A percentile compares a stretch with the other conserved stretches of the same genome.
phyloP scores from a whole-genome alignment of 179 eudicot genomes.

The Heliamphora pulchella region DNA sequence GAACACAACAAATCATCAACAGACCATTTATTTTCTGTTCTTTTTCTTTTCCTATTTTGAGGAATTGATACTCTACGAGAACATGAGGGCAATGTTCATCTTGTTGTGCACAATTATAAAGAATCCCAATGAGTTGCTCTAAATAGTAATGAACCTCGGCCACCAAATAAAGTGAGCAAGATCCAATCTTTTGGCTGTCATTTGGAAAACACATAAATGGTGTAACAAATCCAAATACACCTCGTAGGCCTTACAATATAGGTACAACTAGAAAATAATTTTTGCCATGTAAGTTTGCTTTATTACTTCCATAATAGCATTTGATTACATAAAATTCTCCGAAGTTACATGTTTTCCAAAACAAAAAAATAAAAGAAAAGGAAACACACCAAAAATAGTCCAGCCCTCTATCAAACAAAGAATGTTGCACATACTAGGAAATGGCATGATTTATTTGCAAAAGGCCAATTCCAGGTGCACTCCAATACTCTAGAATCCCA shows the following conservation, averaged over 20 bases:
- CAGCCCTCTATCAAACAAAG: background rate
- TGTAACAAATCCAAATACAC: background rate
- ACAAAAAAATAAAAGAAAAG: background rate
- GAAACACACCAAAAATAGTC: background rate
- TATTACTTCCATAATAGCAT: background rate
- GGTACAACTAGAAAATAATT: background rate
- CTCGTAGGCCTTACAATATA: background rate
- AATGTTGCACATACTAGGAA: background rate
- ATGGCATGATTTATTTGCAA: constrained; percentile 16
- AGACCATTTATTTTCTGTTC: too few species aligned
- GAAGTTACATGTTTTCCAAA: background rate
- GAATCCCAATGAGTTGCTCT: too few species aligned
- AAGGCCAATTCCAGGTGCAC: constrained; percentile 8
- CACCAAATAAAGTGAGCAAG: background rate
- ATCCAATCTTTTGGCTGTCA: background rate
- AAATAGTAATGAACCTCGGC: too few species aligned
- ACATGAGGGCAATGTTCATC: too few species aligned
- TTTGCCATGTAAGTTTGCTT: background rate
- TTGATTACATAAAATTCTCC: constrained; percentile 1
- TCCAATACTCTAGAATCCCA: constrained; percentile 12
- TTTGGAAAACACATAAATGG: background rate
- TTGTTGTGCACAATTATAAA: too few species aligned
- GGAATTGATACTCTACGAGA: too few species aligned
- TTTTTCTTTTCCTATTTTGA: too few species aligned
- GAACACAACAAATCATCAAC: too few species aligned